These are phyloP conservation scores for Agrocybe praecox DNA, from an alignment of 768 basidiomycete genomes.

Conservation along the genomic window DNA sequence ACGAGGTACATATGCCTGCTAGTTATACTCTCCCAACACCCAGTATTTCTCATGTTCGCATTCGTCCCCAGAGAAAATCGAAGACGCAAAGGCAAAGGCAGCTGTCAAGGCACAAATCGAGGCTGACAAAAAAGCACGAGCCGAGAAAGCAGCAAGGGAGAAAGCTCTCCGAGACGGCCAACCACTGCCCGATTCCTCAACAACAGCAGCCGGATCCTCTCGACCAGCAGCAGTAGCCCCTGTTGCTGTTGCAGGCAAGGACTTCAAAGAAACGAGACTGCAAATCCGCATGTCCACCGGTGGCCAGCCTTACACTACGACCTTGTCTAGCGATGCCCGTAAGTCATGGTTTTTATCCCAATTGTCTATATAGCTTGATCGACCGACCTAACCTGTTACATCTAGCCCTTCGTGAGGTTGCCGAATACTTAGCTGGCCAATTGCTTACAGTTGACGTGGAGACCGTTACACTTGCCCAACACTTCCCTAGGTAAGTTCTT, in stretches of 20 bases:
- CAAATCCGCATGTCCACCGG: conserved; percentile 88
- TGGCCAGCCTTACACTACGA: conserved; percentile 79
- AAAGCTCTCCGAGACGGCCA: conserved; percentile 89
- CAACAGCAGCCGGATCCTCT: conserved; percentile 26
- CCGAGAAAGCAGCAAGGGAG: conserved; percentile 86
- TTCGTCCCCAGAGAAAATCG: conserved; percentile 74
- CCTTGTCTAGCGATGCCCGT: conserved; percentile 80
- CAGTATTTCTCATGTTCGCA: background rate
- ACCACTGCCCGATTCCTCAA: conserved; percentile 27
- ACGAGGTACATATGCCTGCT: conserved; percentile 58
- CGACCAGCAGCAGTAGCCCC: conserved; percentile 23
- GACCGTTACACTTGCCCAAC: conserved; percentile 74
- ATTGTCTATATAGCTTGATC: background rate
- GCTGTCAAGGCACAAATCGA: conserved; percentile 74
- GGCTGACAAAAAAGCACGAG: conserved; percentile 81
- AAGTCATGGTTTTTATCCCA: conserved; percentile 28
- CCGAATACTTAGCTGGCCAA: conserved; percentile 85
- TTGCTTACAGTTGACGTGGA: conserved; percentile 70
- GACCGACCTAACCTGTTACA: background rate
- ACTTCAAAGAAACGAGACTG: conserved; percentile 85
- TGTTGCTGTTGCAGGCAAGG: conserved; percentile 57
- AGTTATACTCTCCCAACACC: background rate
- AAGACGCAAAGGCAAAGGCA: conserved; percentile 83
- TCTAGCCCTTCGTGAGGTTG: conserved; percentile 80
- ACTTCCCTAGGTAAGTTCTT: conserved; percentile 77